Conservation (phyloP, 2,329 filamentous ascomycete species). For the Whalleya microplaca region DNA sequence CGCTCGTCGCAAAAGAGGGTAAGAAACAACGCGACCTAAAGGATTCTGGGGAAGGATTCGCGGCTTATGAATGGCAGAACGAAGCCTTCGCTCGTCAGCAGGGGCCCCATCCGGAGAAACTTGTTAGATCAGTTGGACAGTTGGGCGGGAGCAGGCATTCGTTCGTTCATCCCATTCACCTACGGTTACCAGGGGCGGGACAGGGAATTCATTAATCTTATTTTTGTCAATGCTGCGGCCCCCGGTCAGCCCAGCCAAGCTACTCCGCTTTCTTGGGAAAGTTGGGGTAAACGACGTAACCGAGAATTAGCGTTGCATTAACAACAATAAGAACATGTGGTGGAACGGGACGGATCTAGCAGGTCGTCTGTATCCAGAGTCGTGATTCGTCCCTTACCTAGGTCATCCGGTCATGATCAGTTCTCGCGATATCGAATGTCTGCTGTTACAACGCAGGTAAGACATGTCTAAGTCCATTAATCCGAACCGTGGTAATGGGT, state of each 20-base stretch:
- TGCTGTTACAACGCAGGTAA: constrained; percentile 19
- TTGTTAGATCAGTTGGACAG: constrained; percentile 27
- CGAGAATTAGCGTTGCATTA: constrained; percentile 18
- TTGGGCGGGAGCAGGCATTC: constrained; percentile 15
- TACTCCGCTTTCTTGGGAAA: constrained; percentile 38
- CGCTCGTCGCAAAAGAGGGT: constrained; percentile 26
- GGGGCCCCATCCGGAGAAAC: constrained; percentile 15
- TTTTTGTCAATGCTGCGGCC: constrained; percentile 14
- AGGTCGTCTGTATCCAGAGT: constrained; percentile 12
- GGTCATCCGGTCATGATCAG: constrained; percentile 12
- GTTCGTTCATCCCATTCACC: constrained; percentile 23
- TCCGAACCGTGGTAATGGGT: constrained; percentile 15
- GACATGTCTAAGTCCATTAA: constrained; percentile 1
- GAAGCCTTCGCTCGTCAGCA: constrained; percentile 16
- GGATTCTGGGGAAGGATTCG: constrained; percentile 18
- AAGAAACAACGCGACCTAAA: constrained; percentile 13
- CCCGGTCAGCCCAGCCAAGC: constrained; percentile 24
- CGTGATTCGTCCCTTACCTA: constrained; percentile 14
- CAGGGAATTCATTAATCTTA: constrained; percentile 32
- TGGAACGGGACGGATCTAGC: constrained; percentile 19
- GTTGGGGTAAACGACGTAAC: constrained; percentile 32
- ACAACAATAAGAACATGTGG: constrained; percentile 22
- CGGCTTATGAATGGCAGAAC: constrained; percentile 22
- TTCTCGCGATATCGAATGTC: constrained; percentile 19
- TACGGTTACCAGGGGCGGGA: constrained; percentile 18